Percentiles rank a stretch among this genome's conserved stretches.
Evolutionary conservation across 202 grass and related monocot genomes (phyloP).

Genomic region (Setaria viridis): DNA sequence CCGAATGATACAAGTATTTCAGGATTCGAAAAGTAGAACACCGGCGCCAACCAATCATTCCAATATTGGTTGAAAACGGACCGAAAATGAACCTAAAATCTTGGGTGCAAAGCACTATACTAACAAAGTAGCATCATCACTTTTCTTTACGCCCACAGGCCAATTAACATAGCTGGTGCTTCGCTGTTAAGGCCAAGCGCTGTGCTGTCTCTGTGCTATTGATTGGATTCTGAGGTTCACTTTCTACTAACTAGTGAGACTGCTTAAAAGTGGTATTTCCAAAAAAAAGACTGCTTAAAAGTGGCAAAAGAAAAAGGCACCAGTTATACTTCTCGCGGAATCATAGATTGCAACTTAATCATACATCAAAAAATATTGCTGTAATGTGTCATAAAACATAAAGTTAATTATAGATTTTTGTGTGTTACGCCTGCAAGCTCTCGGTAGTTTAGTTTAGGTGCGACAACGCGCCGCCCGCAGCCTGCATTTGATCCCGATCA

Average conservation of each 20-base stretch:
- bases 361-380: neutral
- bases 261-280: neutral
- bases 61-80: conserved; percentile 14
- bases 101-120: neutral
- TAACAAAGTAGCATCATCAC: neutral
- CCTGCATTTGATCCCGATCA: neutral
- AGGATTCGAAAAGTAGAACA: conserved; percentile 20
- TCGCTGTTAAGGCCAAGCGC: conserved; percentile 27
- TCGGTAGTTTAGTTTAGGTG: neutral
- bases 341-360: conserved; percentile 10
- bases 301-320: neutral
- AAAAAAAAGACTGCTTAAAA: neutral
- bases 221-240: neutral
- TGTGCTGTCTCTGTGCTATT: neutral
- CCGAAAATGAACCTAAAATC: neutral
- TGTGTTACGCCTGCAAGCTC: neutral
- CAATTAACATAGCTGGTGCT: conserved; percentile 37
- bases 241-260: neutral
- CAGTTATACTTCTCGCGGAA: neutral
- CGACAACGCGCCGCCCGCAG: neutral
- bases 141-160: neutral
- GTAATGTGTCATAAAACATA: neutral
- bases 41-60: conserved; percentile 23
- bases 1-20: conserved; percentile 8
- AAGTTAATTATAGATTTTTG: neutral